These are phyloP conservation scores for Posidonia australis DNA, from an alignment of 106 monocot genomes.

Conservation along the genomic window DNA sequence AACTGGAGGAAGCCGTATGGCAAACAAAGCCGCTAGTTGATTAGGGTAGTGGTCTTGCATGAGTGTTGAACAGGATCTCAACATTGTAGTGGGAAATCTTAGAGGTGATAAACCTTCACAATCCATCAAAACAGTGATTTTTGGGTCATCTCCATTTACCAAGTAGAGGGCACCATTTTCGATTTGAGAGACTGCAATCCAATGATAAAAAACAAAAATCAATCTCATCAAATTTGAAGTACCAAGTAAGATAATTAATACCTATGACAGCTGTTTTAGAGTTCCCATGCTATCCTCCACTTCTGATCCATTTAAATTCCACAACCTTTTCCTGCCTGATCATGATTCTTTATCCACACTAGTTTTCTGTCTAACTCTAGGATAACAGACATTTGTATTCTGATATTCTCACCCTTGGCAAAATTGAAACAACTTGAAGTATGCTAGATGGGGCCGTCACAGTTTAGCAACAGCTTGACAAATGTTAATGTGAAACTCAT, in stretches of 20 bases:
- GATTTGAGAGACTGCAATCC: constrained; percentile 73
- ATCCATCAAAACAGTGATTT: constrained; percentile 80
- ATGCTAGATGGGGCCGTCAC: no score
- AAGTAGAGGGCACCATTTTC: constrained; percentile 60
- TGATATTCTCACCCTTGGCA: no score
- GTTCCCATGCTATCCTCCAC: neutral
- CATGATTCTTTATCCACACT: no score
- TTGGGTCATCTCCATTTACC: constrained; percentile 59
- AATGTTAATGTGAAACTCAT: no score
- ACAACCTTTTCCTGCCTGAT: neutral
- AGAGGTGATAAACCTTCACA: constrained; percentile 67
- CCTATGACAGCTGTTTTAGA: neutral
- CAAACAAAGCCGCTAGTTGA: constrained; percentile 47
- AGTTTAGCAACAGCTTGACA: no score
- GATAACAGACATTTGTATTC: no score
- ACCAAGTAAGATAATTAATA: neutral
- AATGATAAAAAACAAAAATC: neutral
- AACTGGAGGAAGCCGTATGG: constrained; percentile 73
- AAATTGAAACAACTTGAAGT: no score
- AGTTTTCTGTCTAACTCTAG: no score
- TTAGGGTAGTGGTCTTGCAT: constrained; percentile 94
- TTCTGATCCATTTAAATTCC: neutral
- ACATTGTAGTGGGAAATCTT: constrained; percentile 78
- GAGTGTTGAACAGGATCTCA: constrained; percentile 62
- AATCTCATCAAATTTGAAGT: neutral